Evolutionary conservation across 176 grass and related monocot species (phyloP).

Genomic region (Pontederia crassipes): DNA sequence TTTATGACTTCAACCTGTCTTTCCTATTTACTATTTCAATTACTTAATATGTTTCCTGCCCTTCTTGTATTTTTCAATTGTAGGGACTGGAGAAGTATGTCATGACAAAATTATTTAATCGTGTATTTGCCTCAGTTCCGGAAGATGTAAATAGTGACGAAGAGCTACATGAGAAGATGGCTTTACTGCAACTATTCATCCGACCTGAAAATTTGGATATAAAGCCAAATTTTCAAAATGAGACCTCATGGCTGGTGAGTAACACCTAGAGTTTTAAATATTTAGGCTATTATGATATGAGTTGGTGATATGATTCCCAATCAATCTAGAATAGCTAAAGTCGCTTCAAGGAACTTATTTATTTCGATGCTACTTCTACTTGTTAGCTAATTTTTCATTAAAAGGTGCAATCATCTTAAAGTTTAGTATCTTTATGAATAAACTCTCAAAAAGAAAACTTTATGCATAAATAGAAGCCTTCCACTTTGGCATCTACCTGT

Average conservation of each 20-base stretch:
- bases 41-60: constrained; percentile 11
- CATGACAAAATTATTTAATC: constrained; percentile 91
- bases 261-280: background rate
- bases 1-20: background rate
- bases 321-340: background rate
- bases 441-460: too few relatives aligned
- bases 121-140: constrained; percentile 88
- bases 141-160: constrained; percentile 89
- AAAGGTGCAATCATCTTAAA: too few relatives aligned
- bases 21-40: constrained; percentile 6
- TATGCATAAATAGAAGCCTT: too few relatives aligned
- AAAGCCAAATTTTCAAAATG: constrained; percentile 81
- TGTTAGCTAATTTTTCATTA: too few relatives aligned
- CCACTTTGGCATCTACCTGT: too few relatives aligned
- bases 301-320: background rate
- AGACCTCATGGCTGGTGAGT: constrained; percentile 93
- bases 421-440: too few relatives aligned
- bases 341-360: too few relatives aligned
- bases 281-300: background rate
- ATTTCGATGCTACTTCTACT: too few relatives aligned
- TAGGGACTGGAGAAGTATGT: constrained; percentile 99
- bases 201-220: constrained; percentile 94
- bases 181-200: constrained; percentile 78
- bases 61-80: constrained; percentile 12
- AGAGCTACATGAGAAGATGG: constrained; percentile 92